Percentiles rank a stretch among this genome's conserved stretches.
Conservation (phyloP, 2,329 filamentous ascomycete genomes). For the Aspergillus latus region DNA sequence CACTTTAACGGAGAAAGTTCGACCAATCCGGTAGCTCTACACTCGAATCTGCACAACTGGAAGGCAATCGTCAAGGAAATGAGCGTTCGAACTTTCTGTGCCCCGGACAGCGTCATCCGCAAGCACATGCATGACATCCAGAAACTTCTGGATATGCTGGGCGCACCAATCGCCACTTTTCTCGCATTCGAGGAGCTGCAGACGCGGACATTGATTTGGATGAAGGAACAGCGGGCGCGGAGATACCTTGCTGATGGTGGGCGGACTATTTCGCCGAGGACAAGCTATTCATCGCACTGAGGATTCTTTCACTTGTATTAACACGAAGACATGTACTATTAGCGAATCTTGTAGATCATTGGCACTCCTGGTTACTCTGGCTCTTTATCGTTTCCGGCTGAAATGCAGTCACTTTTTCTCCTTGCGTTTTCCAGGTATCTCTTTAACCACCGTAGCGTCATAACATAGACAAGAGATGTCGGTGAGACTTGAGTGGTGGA, state of each 20-base stretch:
- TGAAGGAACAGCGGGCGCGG: conserved; percentile 33
- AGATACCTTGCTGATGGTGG: conserved; percentile 11
- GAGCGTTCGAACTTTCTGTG: conserved; percentile 52
- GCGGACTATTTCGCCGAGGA: background rate
- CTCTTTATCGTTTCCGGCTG: background rate
- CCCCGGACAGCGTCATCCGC: conserved; percentile 49
- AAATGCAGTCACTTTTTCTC: background rate
- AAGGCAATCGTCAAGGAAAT: conserved; percentile 49
- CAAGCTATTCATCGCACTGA: conserved; percentile 3
- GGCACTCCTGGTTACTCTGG: background rate
- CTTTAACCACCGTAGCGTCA: too few relatives aligned
- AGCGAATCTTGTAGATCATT: background rate
- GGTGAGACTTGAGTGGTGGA: background rate
- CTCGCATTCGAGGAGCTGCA: conserved; percentile 42
- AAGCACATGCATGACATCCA: conserved; percentile 52
- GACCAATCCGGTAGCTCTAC: conserved; percentile 39
- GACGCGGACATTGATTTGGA: conserved; percentile 32
- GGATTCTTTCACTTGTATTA: background rate
- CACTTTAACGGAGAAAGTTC: conserved; percentile 47
- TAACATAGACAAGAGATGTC: background rate
- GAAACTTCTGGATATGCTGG: conserved; percentile 52
- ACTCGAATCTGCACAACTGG: conserved; percentile 53
- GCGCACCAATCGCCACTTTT: conserved; percentile 41
- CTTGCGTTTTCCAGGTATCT: background rate
- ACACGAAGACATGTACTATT: background rate